Evolutionary conservation across 2,329 filamentous ascomycete genomes (phyloP), one percentile per base, ranked within the genome.

Genomic region (Colletotrichum falcatum): DNA sequence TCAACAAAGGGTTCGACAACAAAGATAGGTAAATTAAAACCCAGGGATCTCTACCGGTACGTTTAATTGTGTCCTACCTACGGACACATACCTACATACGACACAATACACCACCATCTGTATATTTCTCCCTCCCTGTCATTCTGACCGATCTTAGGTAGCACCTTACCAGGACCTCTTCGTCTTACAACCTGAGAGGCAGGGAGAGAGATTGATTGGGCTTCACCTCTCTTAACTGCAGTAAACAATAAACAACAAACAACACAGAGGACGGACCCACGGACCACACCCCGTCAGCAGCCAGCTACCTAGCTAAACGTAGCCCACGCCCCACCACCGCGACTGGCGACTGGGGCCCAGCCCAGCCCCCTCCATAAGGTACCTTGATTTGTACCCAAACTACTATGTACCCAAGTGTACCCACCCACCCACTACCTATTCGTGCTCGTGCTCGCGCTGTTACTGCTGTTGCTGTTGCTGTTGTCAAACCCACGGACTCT

Each of bases 1-100:
- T 59, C 68, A 71, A 71, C 64, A 62, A 71, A 68, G 64, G 42
- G 42, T 28, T 54, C 58, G 62, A 49, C 53, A 67, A 67, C 26
- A 62, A 35, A 37, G 46, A 23, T 33, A 61, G 46, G 30, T 33
- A 61, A 30, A 61, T 26, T 39, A 35, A 18, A 44, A 8, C 20
- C 35, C 35, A 54, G 33, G 33, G n/a, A 51, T 61, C 46, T 16
- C n/a, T 35, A 35, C 28, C 20, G 44, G 35, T 37, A 12, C 44
- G 16, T 16, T 49, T 48, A n/a, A 61, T 49, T 46, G 58, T 9
- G 16, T 20, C 39, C 16, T 60, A 12, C 14, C 5, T 12, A 33
- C 20, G n/a, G n/a, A n/a, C n/a, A n/a, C n/a, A n/a, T n/a, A n/a
- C n/a, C n/a, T n/a, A n/a, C n/a, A n/a, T n/a, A n/a, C n/a, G n/a